phyloP scores from a whole-genome alignment of 1,284 basidiomycete species.

The Ganoderma sp. region DNA sequence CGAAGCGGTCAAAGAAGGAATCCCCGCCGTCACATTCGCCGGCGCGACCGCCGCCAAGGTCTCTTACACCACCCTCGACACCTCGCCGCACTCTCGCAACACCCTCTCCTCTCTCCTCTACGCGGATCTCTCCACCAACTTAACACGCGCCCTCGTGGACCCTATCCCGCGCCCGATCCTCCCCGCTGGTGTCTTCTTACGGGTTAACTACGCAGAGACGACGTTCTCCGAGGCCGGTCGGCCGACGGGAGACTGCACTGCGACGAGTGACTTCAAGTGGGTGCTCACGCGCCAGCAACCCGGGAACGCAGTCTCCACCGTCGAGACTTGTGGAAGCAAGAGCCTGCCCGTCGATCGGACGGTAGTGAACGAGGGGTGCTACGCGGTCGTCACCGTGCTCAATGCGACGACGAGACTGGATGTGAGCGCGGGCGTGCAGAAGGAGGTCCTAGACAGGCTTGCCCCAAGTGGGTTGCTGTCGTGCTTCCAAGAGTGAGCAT shows the following conservation, averaged over 20 bases:
- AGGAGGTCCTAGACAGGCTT: conserved; percentile 46
- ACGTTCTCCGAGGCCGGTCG: conserved; percentile 33
- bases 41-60: conserved; percentile 48
- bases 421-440: conserved; percentile 48
- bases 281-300: conserved; percentile 51
- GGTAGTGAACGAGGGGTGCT: conserved; percentile 42
- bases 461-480: conserved; percentile 14
- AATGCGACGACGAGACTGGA: conserved; percentile 51
- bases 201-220: conserved; percentile 57
- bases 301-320: conserved; percentile 42
- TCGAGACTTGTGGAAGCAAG: conserved; percentile 50
- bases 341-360: conserved; percentile 43
- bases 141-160: conserved; percentile 47
- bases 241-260: conserved; percentile 39
- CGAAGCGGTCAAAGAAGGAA: conserved; percentile 51
- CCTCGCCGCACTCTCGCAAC: conserved; percentile 40
- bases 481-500: conserved; percentile 3
- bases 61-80: conserved; percentile 52
- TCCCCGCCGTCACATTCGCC: conserved; percentile 58
- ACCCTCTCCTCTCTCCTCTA: conserved; percentile 49
- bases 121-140: conserved; percentile 47
- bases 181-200: conserved; percentile 49
- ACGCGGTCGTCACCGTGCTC: conserved; percentile 54
- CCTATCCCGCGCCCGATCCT: conserved; percentile 43
- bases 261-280: conserved; percentile 47